Percentiles rank a stretch among this genome's conserved stretches.
Conservation (phyloP, 139 green algal species). For the Chlorella sp. region DNA sequence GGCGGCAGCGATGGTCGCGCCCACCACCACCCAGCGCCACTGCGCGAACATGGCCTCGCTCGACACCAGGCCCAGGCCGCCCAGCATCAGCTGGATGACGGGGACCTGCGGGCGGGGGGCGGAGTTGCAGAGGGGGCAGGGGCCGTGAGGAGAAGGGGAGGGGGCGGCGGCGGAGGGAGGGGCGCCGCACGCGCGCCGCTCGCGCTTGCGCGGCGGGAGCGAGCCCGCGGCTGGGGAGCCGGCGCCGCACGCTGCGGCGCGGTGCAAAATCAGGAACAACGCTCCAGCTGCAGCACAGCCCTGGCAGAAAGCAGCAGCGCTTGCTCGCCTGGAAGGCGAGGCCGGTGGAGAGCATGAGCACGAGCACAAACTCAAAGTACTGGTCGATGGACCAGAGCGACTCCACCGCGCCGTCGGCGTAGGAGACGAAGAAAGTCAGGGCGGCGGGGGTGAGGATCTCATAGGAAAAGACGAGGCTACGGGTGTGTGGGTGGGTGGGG, state of each 20-base stretch:
- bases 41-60: slow-evolving; percentile 90
- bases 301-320: no score
- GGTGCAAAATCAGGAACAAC: no score
- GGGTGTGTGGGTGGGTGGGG: background rate
- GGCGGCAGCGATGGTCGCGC: slow-evolving; percentile 88
- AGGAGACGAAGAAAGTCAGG: slow-evolving; percentile 97
- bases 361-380: slow-evolving; percentile 99
- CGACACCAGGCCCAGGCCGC: slow-evolving; percentile 89
- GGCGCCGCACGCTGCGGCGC: no score
- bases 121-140: no score
- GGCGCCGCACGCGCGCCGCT: background rate
- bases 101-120: slow-evolving; percentile 78
- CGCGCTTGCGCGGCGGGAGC: no score
- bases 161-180: background rate
- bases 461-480: slow-evolving; percentile 93
- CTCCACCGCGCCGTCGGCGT: slow-evolving; percentile 97
- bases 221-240: no score
- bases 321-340: slow-evolving; percentile 94
- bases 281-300: no score
- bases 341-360: slow-evolving; percentile 96
- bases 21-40: slow-evolving; percentile 97
- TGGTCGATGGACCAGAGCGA: slow-evolving; percentile 99
- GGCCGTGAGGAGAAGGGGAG: no score
- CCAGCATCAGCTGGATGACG: slow-evolving; percentile 97
- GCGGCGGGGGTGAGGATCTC: slow-evolving; percentile 94